Evolutionary conservation across 768 basidiomycete genomes (phyloP), one percentile per base, ranked within the genome.

Genomic region (Rickenella mellea): DNA sequence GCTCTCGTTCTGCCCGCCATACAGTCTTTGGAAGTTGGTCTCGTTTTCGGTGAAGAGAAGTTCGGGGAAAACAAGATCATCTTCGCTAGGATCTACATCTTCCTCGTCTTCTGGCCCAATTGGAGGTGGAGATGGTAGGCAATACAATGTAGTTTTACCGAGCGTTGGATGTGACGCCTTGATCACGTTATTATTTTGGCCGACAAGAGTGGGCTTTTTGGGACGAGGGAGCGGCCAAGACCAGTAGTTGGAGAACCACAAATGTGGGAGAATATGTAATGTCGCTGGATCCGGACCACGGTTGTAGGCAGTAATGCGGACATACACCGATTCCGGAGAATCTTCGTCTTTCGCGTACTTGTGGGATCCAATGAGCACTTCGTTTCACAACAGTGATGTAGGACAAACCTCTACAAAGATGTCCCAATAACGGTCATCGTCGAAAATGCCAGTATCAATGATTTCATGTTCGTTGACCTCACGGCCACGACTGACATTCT

Each of bases 201-300:
- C 76, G 27, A 62, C 67, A 51, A 90, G 62, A 6, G 61, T 65
- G 6, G 83, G 83, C 45, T 77, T 77, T 27, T 80, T 73, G 8
- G 69, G 49, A 14, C 45, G 33, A n/a, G 54, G 52, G 19, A 52
- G 33, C 7, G 74, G 69, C 96, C 96, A 99, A 1, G 96, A 97
- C 96, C 96, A 99, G 24, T 89, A 93, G 60, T 99, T 99, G 17
- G 90, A 80, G 68, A 97, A 99, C 84, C 88, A 97, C 31, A 98
- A 68, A 52, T 97, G 93, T 19, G 96, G 96, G 28, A 99, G 71
- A 52, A 99, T 74, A 59, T 99, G 96, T 44, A 99, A 67, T 21
- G 83, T 93, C 14, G 94, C 92, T 2, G 90, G 76, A 45, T 97
- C 92, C 9, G 94, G 92, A 1, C 96, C 94, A 27, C 96, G 82